Evolutionary conservation across 148 eudicot genomes (phyloP).

Genomic region (Cornus suecica): DNA sequence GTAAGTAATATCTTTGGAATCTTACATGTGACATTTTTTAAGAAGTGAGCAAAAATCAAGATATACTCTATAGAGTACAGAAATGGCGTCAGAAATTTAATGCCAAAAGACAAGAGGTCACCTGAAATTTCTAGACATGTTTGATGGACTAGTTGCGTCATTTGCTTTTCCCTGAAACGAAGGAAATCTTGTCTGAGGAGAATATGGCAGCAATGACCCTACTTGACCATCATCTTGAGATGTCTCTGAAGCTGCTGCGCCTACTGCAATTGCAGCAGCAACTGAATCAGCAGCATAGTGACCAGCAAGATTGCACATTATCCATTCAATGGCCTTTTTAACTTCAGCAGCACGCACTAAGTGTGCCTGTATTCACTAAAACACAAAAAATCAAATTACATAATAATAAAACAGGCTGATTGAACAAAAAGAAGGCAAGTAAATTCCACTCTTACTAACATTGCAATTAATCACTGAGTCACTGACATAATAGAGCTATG

Average conservation of each 20-base stretch:
- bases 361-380: constrained; percentile 88
- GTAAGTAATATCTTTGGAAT: not conserved
- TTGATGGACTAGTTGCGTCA: constrained; percentile 56
- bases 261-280: constrained; percentile 91
- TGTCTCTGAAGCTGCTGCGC: constrained; percentile 69
- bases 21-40: not conserved
- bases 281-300: constrained; percentile 97
- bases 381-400: constrained; percentile 46
- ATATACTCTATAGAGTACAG: not conserved
- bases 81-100: not conserved
- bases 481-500: not conserved
- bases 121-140: constrained; percentile 82
- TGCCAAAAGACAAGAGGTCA: constrained; percentile 30
- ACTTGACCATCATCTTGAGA: constrained; percentile 54
- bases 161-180: constrained; percentile 53
- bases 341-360: constrained; percentile 90
- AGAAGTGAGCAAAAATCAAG: constrained; percentile 3
- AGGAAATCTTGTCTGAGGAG: constrained; percentile 45
- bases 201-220: constrained; percentile 35
- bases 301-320: constrained; percentile 86
- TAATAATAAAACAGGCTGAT: constrained; percentile 17
- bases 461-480: not conserved
- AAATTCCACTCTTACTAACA: too few relatives aligned
- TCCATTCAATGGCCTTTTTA: constrained; percentile 95
- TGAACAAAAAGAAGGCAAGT: not conserved